Evolutionary conservation across 371 early-diverging fungal species (phyloP).

Genomic region (Entomophthora muscae): DNA sequence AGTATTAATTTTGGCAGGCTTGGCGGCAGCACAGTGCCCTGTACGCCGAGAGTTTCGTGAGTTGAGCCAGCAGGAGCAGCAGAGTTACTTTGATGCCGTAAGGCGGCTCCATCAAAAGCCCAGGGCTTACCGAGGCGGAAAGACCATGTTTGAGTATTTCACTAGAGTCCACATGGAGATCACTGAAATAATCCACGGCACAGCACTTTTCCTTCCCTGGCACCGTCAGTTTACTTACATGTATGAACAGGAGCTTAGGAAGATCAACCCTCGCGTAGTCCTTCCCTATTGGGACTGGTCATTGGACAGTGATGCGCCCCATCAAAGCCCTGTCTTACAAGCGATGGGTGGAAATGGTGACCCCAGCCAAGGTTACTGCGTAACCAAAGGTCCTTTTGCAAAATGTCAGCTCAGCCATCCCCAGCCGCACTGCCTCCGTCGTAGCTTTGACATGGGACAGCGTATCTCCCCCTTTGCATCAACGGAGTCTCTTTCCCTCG

Average conservation of each 20-base stretch:
- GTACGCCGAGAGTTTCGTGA: constrained; percentile 2
- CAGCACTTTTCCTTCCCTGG: constrained; percentile 19
- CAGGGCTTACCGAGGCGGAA: too few species aligned
- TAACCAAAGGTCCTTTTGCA: constrained; percentile 12
- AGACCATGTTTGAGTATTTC: too few species aligned
- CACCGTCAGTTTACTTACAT: constrained; percentile 29
- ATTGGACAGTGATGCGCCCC: constrained; percentile 13
- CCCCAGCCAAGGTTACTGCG: constrained; percentile 10
- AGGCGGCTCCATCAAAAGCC: too few species aligned
- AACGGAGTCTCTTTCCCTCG: too few species aligned
- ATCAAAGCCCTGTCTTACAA: too few species aligned
- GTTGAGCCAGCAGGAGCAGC: not conserved
- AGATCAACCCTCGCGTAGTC: constrained; percentile 17
- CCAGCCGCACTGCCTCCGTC: constrained; percentile 15
- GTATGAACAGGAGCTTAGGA: constrained; percentile 12
- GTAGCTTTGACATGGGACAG: too few species aligned
- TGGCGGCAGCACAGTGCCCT: too few species aligned
- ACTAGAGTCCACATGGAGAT: not conserved
- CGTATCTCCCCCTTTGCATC: too few species aligned
- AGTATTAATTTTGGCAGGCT: too few species aligned
- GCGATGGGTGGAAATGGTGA: constrained; percentile 16
- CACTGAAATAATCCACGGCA: not conserved
- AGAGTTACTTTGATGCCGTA: not conserved
- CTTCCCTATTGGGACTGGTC: constrained; percentile 37
- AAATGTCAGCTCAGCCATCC: constrained; percentile 2